A percentile compares a stretch with the other conserved stretches of the same genome.
Conservation (phyloP, 345 rosid genomes). For the Linum lewisii region DNA sequence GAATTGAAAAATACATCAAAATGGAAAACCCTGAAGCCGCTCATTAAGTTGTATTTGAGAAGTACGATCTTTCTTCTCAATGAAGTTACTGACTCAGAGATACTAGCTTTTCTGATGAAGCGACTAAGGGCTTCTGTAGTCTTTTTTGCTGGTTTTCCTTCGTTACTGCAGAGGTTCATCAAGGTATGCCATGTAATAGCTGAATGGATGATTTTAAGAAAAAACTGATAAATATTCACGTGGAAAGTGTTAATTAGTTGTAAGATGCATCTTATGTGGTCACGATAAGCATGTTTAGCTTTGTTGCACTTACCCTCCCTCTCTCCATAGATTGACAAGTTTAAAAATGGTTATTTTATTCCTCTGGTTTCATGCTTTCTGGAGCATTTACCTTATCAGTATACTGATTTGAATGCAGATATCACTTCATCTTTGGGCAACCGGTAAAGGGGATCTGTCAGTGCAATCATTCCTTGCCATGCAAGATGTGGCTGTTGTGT, state of each 20-base stretch:
- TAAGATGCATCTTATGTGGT: neutral
- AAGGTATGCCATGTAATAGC: slow-evolving; percentile 39
- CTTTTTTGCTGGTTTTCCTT: slow-evolving; percentile 55
- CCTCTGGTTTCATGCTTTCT: slow-evolving; percentile 3
- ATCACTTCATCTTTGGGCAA: slow-evolving; percentile 71
- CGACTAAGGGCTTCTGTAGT: slow-evolving; percentile 48
- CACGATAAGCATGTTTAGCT: neutral
- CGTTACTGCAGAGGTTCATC: slow-evolving; percentile 46
- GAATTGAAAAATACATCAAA: slow-evolving; percentile 55
- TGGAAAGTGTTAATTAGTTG: neutral
- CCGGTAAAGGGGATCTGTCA: slow-evolving; percentile 47
- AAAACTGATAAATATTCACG: neutral
- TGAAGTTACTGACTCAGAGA: slow-evolving; percentile 54
- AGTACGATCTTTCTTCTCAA: slow-evolving; percentile 63
- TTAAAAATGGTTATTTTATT: neutral
- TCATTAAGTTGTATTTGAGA: slow-evolving; percentile 60
- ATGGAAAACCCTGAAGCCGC: slow-evolving; percentile 62
- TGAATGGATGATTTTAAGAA: neutral
- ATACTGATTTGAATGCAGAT: slow-evolving; percentile 35
- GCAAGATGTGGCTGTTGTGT: slow-evolving; percentile 45
- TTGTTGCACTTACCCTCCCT: neutral
- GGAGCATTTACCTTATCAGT: slow-evolving; percentile 8
- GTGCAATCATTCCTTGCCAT: slow-evolving; percentile 46
- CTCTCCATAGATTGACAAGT: neutral
- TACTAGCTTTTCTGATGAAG: slow-evolving; percentile 43